Conservation (phyloP, 1,139 yeast genomes). For the Zhuliangozyma parablackwelliae region DNA sequence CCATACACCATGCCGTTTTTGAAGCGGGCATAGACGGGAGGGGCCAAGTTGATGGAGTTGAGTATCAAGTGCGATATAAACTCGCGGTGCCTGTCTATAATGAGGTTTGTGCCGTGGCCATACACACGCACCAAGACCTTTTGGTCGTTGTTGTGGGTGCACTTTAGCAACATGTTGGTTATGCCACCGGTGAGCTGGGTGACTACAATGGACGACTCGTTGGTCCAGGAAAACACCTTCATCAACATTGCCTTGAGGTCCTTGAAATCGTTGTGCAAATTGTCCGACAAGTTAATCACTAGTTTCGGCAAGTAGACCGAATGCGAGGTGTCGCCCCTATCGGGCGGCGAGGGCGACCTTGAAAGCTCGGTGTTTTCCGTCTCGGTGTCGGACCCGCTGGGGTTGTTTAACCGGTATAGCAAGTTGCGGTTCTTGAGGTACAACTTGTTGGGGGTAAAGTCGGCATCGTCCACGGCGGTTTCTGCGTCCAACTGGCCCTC, state of each 20-base stretch:
- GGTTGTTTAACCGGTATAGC: slow-evolving; percentile 40
- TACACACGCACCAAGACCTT: slow-evolving; percentile 64
- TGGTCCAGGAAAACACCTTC: slow-evolving; percentile 36
- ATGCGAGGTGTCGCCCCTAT: slow-evolving; percentile 11
- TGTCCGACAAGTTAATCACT: slow-evolving; percentile 29
- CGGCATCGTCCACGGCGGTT: slow-evolving; percentile 11
- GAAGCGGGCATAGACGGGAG: slow-evolving; percentile 64
- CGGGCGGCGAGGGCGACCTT: slow-evolving; percentile 13
- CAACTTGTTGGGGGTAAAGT: slow-evolving; percentile 17
- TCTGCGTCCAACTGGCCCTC: slow-evolving; percentile 6
- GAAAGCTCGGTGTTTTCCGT: slow-evolving; percentile 17
- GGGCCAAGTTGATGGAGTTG: slow-evolving; percentile 61
- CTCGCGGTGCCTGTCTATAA: slow-evolving; percentile 74
- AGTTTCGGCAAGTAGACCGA: slow-evolving; percentile 39
- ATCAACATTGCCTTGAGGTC: slow-evolving; percentile 31
- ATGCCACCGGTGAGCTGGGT: slow-evolving; percentile 68
- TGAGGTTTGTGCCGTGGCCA: slow-evolving; percentile 70
- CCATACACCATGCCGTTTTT: slow-evolving; percentile 75
- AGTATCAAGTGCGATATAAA: slow-evolving; percentile 66
- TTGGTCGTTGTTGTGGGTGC: slow-evolving; percentile 29
- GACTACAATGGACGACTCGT: slow-evolving; percentile 20
- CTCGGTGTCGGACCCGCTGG: slow-evolving; percentile 38
- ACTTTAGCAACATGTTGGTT: slow-evolving; percentile 66
- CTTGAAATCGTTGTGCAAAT: slow-evolving; percentile 24
- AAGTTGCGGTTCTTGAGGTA: slow-evolving; percentile 35